Evolutionary conservation across 1,284 basidiomycete species (phyloP).

Genomic region (Prillingera fragicola): DNA sequence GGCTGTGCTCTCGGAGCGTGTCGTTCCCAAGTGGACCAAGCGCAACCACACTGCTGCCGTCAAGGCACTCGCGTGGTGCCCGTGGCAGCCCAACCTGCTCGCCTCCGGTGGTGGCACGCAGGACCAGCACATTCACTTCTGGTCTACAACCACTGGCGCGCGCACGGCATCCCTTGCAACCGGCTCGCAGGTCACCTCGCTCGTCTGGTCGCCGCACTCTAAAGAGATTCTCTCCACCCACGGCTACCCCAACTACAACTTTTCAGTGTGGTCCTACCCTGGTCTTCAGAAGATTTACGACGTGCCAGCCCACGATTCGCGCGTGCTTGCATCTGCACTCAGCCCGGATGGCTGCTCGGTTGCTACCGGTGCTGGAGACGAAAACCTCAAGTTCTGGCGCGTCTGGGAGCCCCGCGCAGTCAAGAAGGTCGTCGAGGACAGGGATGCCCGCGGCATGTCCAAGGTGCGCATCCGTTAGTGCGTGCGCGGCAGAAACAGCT

Average conservation of each 20-base stretch:
- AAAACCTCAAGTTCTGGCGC: constrained; percentile 70
- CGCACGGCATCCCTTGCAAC: constrained; percentile 77
- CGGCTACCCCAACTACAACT: constrained; percentile 70
- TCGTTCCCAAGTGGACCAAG: constrained; percentile 81
- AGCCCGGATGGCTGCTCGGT: constrained; percentile 83
- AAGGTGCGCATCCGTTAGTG: constrained; percentile 16
- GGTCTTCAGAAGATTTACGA: constrained; percentile 72
- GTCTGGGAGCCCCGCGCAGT: constrained; percentile 44
- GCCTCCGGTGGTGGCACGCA: constrained; percentile 93
- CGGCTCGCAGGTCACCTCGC: constrained; percentile 83
- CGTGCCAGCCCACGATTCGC: constrained; percentile 85
- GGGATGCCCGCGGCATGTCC: constrained; percentile 13
- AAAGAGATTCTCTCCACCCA: constrained; percentile 92
- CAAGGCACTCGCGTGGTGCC: constrained; percentile 96
- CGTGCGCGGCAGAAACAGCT: too few species aligned
- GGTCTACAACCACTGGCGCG: constrained; percentile 85
- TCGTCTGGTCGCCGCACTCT: constrained; percentile 81
- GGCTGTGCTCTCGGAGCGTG: constrained; percentile 50
- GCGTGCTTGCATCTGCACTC: constrained; percentile 78
- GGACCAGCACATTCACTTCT: constrained; percentile 89
- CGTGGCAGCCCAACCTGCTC: constrained; percentile 87
- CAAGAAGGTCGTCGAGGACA: constrained; percentile 28
- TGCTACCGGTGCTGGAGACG: constrained; percentile 83
- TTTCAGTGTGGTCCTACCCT: constrained; percentile 51
- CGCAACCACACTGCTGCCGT: constrained; percentile 90